phyloP scores from a whole-genome alignment of 108 stramenopile species.

The Aurantiochytrium sp. region DNA sequence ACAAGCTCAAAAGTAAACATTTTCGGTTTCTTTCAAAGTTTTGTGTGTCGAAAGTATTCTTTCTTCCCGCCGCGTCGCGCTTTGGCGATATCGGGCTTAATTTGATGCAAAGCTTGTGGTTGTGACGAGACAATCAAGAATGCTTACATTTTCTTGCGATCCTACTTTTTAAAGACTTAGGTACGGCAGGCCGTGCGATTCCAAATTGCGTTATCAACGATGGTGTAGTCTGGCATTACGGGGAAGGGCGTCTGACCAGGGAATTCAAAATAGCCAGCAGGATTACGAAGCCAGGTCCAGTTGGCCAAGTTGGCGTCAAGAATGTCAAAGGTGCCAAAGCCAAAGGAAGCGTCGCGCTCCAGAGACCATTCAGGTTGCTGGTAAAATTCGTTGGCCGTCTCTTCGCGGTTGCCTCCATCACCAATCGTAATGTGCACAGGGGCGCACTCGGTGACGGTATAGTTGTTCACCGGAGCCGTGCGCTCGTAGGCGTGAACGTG shows the following conservation, averaged over 20 bases:
- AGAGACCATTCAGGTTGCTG: conserved; percentile 53
- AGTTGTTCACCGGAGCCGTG: conserved; percentile 29
- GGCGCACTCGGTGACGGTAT: conserved; percentile 19
- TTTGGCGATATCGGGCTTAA: too few species aligned
- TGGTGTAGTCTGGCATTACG: neutral
- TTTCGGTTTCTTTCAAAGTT: too few species aligned
- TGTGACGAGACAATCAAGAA: too few species aligned
- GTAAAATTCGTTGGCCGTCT: neutral
- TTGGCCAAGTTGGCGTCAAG: conserved; percentile 60
- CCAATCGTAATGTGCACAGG: conserved; percentile 72
- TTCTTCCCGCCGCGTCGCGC: too few species aligned
- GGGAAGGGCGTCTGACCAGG: neutral
- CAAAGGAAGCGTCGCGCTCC: conserved; percentile 70
- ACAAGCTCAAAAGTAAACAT: too few species aligned
- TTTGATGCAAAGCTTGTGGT: too few species aligned
- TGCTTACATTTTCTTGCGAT: too few species aligned
- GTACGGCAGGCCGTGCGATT: neutral
- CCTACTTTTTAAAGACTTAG: neutral
- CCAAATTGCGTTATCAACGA: neutral
- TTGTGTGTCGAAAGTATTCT: too few species aligned
- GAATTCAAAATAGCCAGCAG: neutral
- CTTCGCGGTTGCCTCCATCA: conserved; percentile 76
- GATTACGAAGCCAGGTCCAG: conserved; percentile 44
- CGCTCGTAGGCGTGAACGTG: conserved; percentile 58
- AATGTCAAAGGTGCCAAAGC: conserved; percentile 67